Evolutionary conservation across 1,284 basidiomycete species (phyloP).

Genomic region (Ceratobasidium sp.): DNA sequence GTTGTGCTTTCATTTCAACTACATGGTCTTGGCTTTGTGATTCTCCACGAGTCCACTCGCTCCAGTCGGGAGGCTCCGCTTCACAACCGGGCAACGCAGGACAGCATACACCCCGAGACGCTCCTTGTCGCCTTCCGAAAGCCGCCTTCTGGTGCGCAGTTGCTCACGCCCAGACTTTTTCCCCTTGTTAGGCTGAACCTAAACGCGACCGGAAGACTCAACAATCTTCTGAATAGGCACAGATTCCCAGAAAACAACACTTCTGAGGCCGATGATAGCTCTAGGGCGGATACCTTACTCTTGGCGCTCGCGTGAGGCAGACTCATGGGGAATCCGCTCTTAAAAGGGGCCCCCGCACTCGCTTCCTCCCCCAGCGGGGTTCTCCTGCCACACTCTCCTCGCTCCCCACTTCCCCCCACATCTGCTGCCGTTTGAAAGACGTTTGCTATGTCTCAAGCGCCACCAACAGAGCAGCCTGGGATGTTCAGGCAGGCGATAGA

Average conservation of each 20-base stretch:
- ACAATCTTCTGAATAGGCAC: constrained; percentile 8
- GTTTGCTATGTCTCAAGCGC: constrained; percentile 29
- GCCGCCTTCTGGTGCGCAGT: constrained; percentile 8
- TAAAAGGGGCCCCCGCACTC: constrained; percentile 21
- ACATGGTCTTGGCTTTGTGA: neutral
- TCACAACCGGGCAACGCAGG: constrained; percentile 23
- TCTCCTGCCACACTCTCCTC: constrained; percentile 25
- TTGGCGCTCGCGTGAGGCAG: constrained; percentile 11
- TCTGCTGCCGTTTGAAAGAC: neutral
- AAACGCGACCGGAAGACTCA: constrained; percentile 13
- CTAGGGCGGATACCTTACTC: neutral
- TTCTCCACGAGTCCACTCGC: neutral
- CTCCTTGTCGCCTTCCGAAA: constrained; percentile 4
- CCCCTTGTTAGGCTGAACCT: constrained; percentile 1
- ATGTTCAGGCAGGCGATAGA: constrained; percentile 43
- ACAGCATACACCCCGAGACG: neutral
- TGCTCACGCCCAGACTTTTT: constrained; percentile 15
- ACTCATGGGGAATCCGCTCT: constrained; percentile 11
- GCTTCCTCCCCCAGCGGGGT: constrained; percentile 19
- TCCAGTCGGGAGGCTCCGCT: constrained; percentile 9
- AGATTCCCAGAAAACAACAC: constrained; percentile 2
- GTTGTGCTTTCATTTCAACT: constrained; percentile 15
- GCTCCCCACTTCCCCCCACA: constrained; percentile 5
- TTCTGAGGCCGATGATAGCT: constrained; percentile 6
- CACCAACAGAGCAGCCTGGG: constrained; percentile 17